These are phyloP conservation scores for Trichoderma gracile DNA, from an alignment of 2,329 filamentous ascomycete species.

Conservation along the genomic window DNA sequence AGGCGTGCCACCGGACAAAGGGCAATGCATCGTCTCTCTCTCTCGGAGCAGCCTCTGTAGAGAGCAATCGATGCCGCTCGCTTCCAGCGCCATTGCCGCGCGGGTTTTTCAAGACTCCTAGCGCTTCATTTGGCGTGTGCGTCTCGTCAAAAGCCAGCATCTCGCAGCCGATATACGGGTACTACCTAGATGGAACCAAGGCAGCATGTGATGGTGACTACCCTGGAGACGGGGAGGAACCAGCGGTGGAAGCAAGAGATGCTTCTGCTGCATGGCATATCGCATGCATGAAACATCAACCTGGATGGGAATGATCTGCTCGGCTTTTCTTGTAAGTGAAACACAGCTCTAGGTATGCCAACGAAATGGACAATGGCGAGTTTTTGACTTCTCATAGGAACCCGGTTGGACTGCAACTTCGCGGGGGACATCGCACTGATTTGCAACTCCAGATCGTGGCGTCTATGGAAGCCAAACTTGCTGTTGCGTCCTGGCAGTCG, in stretches of 20 bases:
- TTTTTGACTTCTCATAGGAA: background rate
- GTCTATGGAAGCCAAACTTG: background rate
- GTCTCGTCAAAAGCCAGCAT: background rate
- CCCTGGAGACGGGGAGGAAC: background rate
- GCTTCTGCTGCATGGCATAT: background rate
- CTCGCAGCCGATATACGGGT: background rate
- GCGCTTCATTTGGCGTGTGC: constrained; percentile 1
- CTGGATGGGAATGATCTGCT: background rate
- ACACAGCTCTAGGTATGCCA: background rate
- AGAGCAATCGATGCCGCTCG: background rate
- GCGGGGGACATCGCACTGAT: background rate
- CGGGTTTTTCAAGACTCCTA: background rate
- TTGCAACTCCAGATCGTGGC: background rate
- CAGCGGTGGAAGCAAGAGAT: background rate
- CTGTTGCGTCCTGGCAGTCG: background rate
- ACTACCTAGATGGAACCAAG: background rate
- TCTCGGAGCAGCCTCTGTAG: background rate
- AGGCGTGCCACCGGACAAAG: background rate
- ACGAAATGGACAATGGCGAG: background rate
- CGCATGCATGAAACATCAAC: background rate
- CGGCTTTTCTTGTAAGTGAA: background rate
- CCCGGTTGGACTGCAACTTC: too few species aligned
- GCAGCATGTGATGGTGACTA: background rate
- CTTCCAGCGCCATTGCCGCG: background rate
- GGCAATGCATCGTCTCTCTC: background rate